phyloP scores from a whole-genome alignment of 179 eudicot genomes.

The Patellifolia procumbens region DNA sequence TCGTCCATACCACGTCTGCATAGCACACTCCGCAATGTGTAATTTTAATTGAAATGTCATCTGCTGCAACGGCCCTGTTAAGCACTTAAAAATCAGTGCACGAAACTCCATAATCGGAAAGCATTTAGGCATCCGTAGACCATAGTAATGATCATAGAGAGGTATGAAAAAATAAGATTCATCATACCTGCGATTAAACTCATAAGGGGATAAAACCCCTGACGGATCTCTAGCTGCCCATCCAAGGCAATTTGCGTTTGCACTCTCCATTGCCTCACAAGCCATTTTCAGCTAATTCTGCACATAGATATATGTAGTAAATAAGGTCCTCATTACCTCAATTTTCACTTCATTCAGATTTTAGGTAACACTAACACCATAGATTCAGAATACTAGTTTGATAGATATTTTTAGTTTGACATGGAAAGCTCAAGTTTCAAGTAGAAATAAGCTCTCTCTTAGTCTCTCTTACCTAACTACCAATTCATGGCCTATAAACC shows the following conservation, averaged over 20 bases:
- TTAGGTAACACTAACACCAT: too few species aligned
- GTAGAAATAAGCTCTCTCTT: too few species aligned
- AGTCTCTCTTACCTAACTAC: too few species aligned
- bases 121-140: too few species aligned
- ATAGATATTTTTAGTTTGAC: too few species aligned
- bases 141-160: too few species aligned
- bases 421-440: too few species aligned
- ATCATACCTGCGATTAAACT: slow-evolving; percentile 58
- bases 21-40: slow-evolving; percentile 76
- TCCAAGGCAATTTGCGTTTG: slow-evolving; percentile 49
- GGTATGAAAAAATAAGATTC: not conserved
- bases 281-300: slow-evolving; percentile 28
- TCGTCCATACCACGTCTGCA: slow-evolving; percentile 76
- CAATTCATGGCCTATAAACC: too few species aligned
- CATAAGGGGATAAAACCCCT: slow-evolving; percentile 60
- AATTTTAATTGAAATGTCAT: slow-evolving; percentile 61
- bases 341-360: too few species aligned
- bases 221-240: slow-evolving; percentile 71
- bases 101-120: not conserved
- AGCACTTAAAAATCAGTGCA: slow-evolving; percentile 1
- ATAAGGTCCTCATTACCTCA: too few species aligned
- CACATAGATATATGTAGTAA: not conserved
- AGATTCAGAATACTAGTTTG: too few species aligned
- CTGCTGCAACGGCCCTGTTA: slow-evolving; percentile 49
- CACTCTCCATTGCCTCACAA: slow-evolving; percentile 21